Evolutionary conservation across 1,284 basidiomycete genomes (phyloP).

Genomic region (Schizophyllum amplum): DNA sequence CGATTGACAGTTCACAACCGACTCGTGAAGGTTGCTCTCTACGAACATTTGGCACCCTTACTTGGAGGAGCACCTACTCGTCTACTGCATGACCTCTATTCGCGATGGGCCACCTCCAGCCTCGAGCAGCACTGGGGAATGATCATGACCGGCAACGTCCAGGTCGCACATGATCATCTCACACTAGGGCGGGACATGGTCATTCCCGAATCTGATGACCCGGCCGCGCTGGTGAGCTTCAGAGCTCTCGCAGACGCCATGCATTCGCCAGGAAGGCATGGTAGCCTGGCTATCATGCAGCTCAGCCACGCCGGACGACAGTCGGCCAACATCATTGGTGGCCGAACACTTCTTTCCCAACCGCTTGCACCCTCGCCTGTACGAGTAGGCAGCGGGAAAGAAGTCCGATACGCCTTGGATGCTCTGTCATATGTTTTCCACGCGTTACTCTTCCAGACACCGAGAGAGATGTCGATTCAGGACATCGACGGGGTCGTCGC

Average conservation of each 20-base stretch:
- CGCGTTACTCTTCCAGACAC: slow-evolving; percentile 52
- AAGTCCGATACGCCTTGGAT: slow-evolving; percentile 15
- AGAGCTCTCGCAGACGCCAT: slow-evolving; percentile 41
- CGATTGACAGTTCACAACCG: neutral
- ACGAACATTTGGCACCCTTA: slow-evolving; percentile 70
- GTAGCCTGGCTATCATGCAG: slow-evolving; percentile 65
- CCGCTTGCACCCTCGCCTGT: slow-evolving; percentile 73
- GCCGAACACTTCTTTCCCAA: slow-evolving; percentile 47
- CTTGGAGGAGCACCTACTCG: slow-evolving; percentile 68
- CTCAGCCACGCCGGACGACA: slow-evolving; percentile 86
- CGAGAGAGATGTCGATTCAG: slow-evolving; percentile 47
- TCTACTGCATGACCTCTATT: slow-evolving; percentile 62
- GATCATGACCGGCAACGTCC: slow-evolving; percentile 85
- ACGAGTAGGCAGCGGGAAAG: slow-evolving; percentile 36
- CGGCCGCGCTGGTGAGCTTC: slow-evolving; percentile 43
- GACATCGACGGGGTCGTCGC: slow-evolving; percentile 61
- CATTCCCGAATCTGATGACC: slow-evolving; percentile 41
- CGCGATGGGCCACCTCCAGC: slow-evolving; percentile 64
- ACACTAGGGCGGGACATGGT: slow-evolving; percentile 77
- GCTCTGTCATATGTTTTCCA: slow-evolving; percentile 36
- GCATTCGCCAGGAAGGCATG: slow-evolving; percentile 25
- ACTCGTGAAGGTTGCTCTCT: slow-evolving; percentile 64
- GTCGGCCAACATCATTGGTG: slow-evolving; percentile 66
- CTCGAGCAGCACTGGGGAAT: slow-evolving; percentile 61
- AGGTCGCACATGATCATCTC: slow-evolving; percentile 66